phyloP scores from a whole-genome alignment of 305 asterid species.

The Fraxinus velutina region DNA sequence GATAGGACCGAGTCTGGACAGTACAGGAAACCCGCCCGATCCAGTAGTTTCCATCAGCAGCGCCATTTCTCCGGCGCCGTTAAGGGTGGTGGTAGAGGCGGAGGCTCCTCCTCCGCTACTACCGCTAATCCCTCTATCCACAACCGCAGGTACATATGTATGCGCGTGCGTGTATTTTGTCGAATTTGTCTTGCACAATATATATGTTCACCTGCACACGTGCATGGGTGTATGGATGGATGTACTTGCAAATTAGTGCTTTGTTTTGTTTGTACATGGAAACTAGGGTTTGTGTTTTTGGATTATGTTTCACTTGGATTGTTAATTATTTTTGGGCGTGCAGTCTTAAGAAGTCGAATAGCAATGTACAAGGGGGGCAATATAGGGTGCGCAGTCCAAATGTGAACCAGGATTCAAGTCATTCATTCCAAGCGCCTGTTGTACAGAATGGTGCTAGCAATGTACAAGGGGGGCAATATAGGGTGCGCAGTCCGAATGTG shows the following conservation, averaged over 20 bases:
- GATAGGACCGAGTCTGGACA: slow-evolving; percentile 67
- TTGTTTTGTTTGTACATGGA: slow-evolving; percentile 9
- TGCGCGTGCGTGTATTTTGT: slow-evolving; percentile 20
- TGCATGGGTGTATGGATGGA: slow-evolving; percentile 1
- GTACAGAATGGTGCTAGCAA: slow-evolving; percentile 33
- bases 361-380: slow-evolving; percentile 63
- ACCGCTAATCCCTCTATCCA: slow-evolving; percentile 25
- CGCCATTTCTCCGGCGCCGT: slow-evolving; percentile 44
- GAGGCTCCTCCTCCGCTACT: slow-evolving; percentile 36
- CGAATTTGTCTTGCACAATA: background rate
- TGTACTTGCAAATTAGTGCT: slow-evolving; percentile 10
- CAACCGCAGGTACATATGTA: slow-evolving; percentile 45
- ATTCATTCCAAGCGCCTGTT: slow-evolving; percentile 31
- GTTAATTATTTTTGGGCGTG: background rate
- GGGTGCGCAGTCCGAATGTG: slow-evolving; percentile 40
- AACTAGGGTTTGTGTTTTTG: slow-evolving; percentile 31
- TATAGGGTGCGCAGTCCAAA: slow-evolving; percentile 37
- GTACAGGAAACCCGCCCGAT: slow-evolving; percentile 61
- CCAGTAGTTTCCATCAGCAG: slow-evolving; percentile 52
- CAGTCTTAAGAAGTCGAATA: slow-evolving; percentile 56
- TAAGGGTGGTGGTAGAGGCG: slow-evolving; percentile 38
- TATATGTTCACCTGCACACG: background rate
- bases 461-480: slow-evolving; percentile 62
- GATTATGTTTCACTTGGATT: background rate
- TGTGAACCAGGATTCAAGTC: slow-evolving; percentile 38